Base-by-base conservation (phyloP, 768 basidiomycete species). In the Serendipita sp. region DNA sequence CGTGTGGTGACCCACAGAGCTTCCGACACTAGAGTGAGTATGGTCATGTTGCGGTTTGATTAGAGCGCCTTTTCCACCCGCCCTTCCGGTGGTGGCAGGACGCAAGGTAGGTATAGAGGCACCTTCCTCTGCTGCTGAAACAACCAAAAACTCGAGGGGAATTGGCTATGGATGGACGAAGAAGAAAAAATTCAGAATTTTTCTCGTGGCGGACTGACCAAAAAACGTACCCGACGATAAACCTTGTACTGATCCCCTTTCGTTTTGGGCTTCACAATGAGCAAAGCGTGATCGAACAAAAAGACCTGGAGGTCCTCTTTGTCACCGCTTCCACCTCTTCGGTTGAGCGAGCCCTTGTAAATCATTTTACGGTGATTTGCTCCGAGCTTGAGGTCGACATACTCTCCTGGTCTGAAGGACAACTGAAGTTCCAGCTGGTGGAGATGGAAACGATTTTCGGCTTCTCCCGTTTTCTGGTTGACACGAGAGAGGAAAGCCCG, bases 381-480 rank as follows among this genome's bases (percentile, higher is more conserved):
- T 63, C 81, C 81, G 64, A 99, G 75, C 35, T 88, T 83, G 51
- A 99, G 76, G 71, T 98, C 86, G 73, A 94, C 89, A 74, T 86
- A 80, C 72, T 98, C 95, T 58, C 90, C 91, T 4, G 86, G 90
- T 66, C 88, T 83, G 75, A 93, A 97, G 44, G 88, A 77, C 45
- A 99, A 77, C 75, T 97, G 93, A 1, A 41, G 86, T 70, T 96
- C 92, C 44, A 99, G 79, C 75, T 99, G 95, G 63, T 91, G 77
- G 64, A 99, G 78, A 73, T 96, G 96, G 78, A 98, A 97, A 66
- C 93, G 79, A 72, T 97, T 98, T 77, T 98, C 96, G 46, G 92
- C 84, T 77, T 88, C 93, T 18, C 96, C 96, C 4, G 89, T 92
- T 76, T 97, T 95, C 24, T 85, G 77, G 72, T 98, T 98, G 70